Percentiles rank a stretch among this genome's conserved stretches.
phyloP scores from a whole-genome alignment of 352 stramenopile species.

The Hyaloperonospora arabidopsidis region DNA sequence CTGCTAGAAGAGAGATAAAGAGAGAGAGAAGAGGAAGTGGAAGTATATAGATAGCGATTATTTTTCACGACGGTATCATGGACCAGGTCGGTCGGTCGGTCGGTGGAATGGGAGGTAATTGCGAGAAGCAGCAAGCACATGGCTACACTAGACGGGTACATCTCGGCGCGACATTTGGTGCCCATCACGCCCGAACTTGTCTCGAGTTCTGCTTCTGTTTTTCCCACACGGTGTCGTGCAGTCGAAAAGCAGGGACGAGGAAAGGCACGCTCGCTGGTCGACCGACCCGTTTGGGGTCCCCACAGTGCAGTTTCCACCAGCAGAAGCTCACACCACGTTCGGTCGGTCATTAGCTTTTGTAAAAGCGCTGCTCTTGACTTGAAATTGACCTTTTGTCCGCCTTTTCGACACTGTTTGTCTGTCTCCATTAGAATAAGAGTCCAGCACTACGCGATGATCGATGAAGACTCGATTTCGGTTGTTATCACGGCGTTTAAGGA shows the following conservation, averaged over 20 bases:
- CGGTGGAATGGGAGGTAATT: no score
- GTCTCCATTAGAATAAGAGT: no score
- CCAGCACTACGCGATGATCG: constrained; percentile 47
- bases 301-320: constrained; percentile 10
- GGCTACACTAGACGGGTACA: constrained; percentile 2
- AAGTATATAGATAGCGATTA: no score
- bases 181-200: constrained; percentile 12
- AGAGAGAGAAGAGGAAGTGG: no score
- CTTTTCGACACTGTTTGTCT: not conserved
- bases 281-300: constrained; percentile 11
- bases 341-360: no score
- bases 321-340: no score
- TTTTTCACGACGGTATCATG: not conserved
- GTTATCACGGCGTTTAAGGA: constrained; percentile 60
- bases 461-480: constrained; percentile 57
- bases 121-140: not conserved
- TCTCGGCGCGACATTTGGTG: constrained; percentile 15
- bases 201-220: constrained; percentile 24
- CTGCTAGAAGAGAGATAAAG: not conserved
- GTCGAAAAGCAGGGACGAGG: constrained; percentile 26
- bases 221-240: constrained; percentile 23
- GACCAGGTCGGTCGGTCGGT: no score
- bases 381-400: no score
- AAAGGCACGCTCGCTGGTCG: constrained; percentile 16
- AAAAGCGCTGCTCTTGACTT: no score